Percentiles rank a stretch among this genome's conserved stretches.
phyloP scores from a whole-genome alignment of 2,329 filamentous ascomycete species.

The Talaromyces islandicus region DNA sequence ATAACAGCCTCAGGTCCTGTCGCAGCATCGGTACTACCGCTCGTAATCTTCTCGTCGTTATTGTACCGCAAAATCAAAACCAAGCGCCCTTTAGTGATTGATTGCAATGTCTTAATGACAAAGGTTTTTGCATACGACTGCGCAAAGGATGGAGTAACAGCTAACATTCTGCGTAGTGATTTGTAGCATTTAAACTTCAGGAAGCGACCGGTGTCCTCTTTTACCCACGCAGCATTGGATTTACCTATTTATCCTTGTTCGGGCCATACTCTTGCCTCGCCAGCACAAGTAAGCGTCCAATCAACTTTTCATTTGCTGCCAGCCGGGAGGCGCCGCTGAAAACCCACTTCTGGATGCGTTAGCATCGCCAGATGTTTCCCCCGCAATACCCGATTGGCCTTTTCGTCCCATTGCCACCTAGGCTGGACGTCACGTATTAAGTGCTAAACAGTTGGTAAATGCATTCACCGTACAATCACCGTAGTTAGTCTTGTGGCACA shows the following conservation, averaged over 20 bases:
- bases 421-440: neutral
- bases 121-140: slow-evolving; percentile 1
- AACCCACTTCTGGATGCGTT: neutral
- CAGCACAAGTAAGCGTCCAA: neutral
- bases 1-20: neutral
- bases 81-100: neutral
- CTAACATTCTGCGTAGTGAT: neutral
- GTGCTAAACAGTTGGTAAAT: neutral
- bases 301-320: neutral
- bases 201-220: neutral
- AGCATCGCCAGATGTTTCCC: neutral
- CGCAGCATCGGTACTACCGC: neutral
- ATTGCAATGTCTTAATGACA: neutral
- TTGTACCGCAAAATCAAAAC: slow-evolving; percentile 4
- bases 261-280: too few species aligned
- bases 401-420: neutral
- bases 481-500: neutral
- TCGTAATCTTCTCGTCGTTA: neutral
- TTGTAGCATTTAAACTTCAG: neutral
- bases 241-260: neutral
- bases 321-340: neutral
- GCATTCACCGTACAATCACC: neutral
- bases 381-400: neutral
- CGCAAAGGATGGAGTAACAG: neutral
- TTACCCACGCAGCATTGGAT: neutral